A percentile compares a stretch with the other conserved stretches of the same genome.
These are phyloP conservation scores for Cutaneotrichosporon cyanovorans DNA, from an alignment of 1,284 basidiomycete genomes.

Conservation along the genomic window DNA sequence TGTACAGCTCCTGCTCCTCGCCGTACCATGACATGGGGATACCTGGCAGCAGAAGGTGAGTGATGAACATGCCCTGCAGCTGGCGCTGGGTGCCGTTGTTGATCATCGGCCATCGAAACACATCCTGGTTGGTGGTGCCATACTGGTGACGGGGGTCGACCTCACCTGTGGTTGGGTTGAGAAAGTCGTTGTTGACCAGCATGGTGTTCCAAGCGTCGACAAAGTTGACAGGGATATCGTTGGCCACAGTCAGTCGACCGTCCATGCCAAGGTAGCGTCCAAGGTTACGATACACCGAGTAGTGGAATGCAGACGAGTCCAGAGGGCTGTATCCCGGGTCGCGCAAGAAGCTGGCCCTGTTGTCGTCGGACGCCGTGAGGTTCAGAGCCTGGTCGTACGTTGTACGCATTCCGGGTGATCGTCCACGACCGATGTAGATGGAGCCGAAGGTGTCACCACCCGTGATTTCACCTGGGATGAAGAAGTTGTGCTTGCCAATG, in stretches of 20 bases:
- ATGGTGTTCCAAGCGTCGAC: constrained; percentile 81
- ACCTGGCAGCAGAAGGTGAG: constrained; percentile 74
- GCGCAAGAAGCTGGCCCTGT: constrained; percentile 59
- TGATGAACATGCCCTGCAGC: constrained; percentile 67
- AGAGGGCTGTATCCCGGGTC: constrained; percentile 56
- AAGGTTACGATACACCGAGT: constrained; percentile 77
- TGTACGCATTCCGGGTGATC: constrained; percentile 57
- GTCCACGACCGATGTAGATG: constrained; percentile 77
- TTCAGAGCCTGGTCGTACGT: constrained; percentile 58
- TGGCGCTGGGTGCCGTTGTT: constrained; percentile 71
- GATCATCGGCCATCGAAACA: constrained; percentile 82
- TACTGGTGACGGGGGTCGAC: constrained; percentile 81
- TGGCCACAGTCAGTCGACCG: constrained; percentile 78
- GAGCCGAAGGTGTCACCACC: constrained; percentile 84
- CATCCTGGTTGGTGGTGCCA: constrained; percentile 83
- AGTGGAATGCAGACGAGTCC: constrained; percentile 79
- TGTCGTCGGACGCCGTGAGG: constrained; percentile 51
- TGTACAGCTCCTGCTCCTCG: constrained; percentile 76
- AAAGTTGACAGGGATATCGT: constrained; percentile 72
- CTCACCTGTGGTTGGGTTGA: constrained; percentile 60
- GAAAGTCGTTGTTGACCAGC: constrained; percentile 75
- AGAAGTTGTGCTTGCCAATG: constrained; percentile 74
- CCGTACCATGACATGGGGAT: constrained; percentile 78
- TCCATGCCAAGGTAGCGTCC: constrained; percentile 85
- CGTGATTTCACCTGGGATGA: constrained; percentile 86